Evolutionary conservation across 2,329 filamentous ascomycete species (phyloP).

Genomic region (Apiospora phragmitis): DNA sequence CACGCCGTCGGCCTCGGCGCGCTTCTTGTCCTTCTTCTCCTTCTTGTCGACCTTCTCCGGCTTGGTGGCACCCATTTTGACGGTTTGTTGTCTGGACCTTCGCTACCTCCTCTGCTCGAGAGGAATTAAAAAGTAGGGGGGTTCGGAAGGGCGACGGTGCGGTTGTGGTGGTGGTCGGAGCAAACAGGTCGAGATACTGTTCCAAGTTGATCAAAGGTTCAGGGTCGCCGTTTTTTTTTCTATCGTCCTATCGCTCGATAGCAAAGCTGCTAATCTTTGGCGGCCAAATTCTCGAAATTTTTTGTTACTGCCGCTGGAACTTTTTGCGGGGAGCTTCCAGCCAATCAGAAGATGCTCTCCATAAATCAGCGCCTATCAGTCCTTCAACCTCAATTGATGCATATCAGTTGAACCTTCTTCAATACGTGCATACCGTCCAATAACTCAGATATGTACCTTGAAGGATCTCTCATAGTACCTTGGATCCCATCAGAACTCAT

Average conservation of each 20-base stretch:
- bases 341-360: not conserved
- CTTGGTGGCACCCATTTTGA: conserved; percentile 33
- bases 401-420: not conserved
- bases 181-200: not conserved
- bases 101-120: not conserved
- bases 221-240: not conserved
- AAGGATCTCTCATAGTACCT: not conserved
- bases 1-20: conserved; percentile 54
- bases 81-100: not conserved
- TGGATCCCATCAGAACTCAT: not conserved
- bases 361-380: not conserved
- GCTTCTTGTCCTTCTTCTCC: conserved; percentile 58
- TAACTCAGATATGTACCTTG: not conserved
- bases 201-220: not conserved
- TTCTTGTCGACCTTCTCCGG: conserved; percentile 50
- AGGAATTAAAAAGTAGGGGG: not conserved
- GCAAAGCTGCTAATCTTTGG: not conserved
- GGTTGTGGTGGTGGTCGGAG: not conserved
- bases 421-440: not conserved
- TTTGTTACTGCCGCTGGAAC: not conserved
- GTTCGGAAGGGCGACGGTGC: not conserved
- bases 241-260: conserved; percentile 3
- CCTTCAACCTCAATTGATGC: conserved; percentile 8
- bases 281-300: conserved; percentile 7
- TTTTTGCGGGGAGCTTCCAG: conserved; percentile 5